Evolutionary conservation across 1,139 yeast genomes (phyloP), one percentile per base, ranked within the genome.

Genomic region (Yamadazyma conglobata): DNA sequence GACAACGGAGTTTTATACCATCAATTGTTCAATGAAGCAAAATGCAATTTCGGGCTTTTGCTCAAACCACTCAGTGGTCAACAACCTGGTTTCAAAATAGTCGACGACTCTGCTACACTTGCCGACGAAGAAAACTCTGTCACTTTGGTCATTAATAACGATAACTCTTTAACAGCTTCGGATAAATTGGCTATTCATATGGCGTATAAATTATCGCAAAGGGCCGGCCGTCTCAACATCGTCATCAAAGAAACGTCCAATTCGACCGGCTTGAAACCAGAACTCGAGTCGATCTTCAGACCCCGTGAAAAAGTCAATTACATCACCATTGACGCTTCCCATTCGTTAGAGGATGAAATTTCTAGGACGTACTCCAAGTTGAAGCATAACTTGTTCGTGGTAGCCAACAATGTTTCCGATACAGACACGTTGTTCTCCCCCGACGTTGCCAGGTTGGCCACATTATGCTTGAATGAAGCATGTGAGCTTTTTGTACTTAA

Each of bases 1-100:
- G 53, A 49, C 15, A 29, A 38, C 19, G 42, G 47, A 15, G 11
- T 35, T n/a, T 43, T 56, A 24, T 58, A 50, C 46, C 50, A 45
- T 27, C 54, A 48, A 30, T 40, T 61, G 15, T 52, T 55, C 40
- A 46, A 47, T 10, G 42, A 48, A 12, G 50, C 55, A 26, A 48
- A 48, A 28, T 47, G 57, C 27, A 56, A 61, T 35, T 52, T 60
- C 38, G 70, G 63, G 2, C 45, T 63, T 23, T 48, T 63, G 26
- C 46, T 62, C 27, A 40, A 15, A 10, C 15, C 15, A 19, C 15
- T 15, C 19, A 19, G 15, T 15, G 7, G 3, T 9, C 8, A 4
- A 4, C 32, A 7, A 17, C 6, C 10, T 7, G n/a, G 9, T 11
- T 16, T 22, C 7, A 9, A 9, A 25, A 15, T 23, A 9, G 15